Evolutionary conservation across 2,329 filamentous ascomycete genomes (phyloP).

Genomic region (Cercospora zeina): DNA sequence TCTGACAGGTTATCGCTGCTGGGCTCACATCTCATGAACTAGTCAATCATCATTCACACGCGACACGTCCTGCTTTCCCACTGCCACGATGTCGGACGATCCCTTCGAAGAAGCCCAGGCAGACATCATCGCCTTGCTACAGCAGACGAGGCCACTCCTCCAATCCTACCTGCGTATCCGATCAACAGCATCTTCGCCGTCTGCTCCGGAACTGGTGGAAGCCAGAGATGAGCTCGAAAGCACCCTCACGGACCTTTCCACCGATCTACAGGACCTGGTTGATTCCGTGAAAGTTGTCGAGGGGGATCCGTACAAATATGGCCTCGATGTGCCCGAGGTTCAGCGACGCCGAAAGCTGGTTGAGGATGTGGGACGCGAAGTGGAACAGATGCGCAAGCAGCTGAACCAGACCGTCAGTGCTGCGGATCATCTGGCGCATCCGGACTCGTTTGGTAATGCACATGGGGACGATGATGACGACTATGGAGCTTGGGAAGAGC

Average conservation of each 20-base stretch:
- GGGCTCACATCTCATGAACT: slow-evolving; percentile 1
- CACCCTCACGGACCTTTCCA: slow-evolving; percentile 69
- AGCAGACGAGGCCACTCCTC: slow-evolving; percentile 80
- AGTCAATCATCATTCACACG: neutral
- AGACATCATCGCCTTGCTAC: slow-evolving; percentile 83
- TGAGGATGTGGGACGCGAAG: slow-evolving; percentile 82
- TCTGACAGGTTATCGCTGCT: neutral
- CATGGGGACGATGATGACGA: slow-evolving; percentile 53
- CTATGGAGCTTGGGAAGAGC: slow-evolving; percentile 76
- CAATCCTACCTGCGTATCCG: slow-evolving; percentile 94
- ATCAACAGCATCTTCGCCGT: slow-evolving; percentile 70
- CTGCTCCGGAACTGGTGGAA: slow-evolving; percentile 69
- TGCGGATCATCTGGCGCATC: slow-evolving; percentile 56
- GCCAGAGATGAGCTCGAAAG: slow-evolving; percentile 73
- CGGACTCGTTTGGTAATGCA: slow-evolving; percentile 52
- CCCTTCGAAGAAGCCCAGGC: slow-evolving; percentile 55
- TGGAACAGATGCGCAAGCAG: slow-evolving; percentile 86
- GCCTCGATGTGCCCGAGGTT: slow-evolving; percentile 80
- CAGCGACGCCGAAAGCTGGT: slow-evolving; percentile 77
- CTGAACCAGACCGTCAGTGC: slow-evolving; percentile 61
- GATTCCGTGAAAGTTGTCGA: slow-evolving; percentile 87
- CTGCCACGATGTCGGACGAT: slow-evolving; percentile 42
- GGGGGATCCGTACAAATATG: slow-evolving; percentile 81
- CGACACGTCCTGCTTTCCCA: neutral
- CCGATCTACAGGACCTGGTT: slow-evolving; percentile 85